phyloP scores from a whole-genome alignment of 768 basidiomycete species.

The Candolleomyces eurysporus region DNA sequence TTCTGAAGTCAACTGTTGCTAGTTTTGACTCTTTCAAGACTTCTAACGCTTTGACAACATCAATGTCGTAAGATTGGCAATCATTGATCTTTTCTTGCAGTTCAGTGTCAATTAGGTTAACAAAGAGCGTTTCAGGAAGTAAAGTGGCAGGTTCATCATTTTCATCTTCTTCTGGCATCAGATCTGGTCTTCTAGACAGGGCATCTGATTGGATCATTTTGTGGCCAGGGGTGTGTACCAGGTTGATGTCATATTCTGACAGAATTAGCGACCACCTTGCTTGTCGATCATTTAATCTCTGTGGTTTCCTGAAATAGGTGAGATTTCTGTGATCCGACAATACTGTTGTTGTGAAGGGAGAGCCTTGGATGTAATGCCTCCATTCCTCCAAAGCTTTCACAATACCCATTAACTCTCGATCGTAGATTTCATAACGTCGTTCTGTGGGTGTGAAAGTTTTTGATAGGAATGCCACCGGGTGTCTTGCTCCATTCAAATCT shows the following conservation, averaged over 20 bases:
- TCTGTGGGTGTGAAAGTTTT: background rate
- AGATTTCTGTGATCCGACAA: constrained; percentile 8
- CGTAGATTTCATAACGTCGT: constrained; percentile 30
- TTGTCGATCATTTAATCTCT: constrained; percentile 23
- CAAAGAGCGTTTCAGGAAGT: constrained; percentile 12
- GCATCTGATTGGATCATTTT: constrained; percentile 17
- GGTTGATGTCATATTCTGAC: constrained; percentile 22
- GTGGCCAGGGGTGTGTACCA: constrained; percentile 26
- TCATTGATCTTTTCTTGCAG: constrained; percentile 4
- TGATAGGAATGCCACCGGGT: constrained; percentile 32
- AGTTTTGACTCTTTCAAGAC: background rate
- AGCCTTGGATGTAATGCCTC: constrained; percentile 8
- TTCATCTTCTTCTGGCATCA: constrained; percentile 11
- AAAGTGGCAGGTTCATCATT: constrained; percentile 14
- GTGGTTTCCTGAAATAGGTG: constrained; percentile 17
- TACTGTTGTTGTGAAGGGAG: background rate
- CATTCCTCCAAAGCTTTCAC: constrained; percentile 6
- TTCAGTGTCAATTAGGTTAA: constrained; percentile 9
- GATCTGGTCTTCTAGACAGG: constrained; percentile 17
- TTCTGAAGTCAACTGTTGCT: background rate
- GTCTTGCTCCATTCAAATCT: constrained; percentile 20
- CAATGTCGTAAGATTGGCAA: background rate
- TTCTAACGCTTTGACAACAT: constrained; percentile 4
- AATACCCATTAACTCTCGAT: constrained; percentile 1
- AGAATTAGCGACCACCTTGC: constrained; percentile 24